phyloP scores from a whole-genome alignment of 139 green algal species.

The Pleodorina starrii region DNA sequence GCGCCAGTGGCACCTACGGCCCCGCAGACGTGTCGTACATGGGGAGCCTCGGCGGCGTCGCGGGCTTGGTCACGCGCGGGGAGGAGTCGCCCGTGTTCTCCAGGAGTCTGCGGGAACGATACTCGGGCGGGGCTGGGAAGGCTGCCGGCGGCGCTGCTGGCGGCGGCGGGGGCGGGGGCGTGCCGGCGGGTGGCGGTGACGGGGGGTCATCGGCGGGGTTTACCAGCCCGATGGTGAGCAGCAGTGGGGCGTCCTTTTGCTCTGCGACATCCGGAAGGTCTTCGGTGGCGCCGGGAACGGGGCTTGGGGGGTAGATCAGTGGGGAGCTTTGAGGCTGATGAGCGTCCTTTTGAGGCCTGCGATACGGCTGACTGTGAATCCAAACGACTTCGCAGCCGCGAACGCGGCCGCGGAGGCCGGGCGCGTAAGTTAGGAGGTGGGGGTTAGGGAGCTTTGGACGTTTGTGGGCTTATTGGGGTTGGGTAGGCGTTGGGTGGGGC shows the following conservation, averaged over 20 bases:
- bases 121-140: neutral
- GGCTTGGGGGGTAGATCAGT: too few relatives aligned
- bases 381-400: too few relatives aligned
- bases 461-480: too few relatives aligned
- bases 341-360: too few relatives aligned
- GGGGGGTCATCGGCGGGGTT: neutral
- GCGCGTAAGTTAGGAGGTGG: too few relatives aligned
- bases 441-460: too few relatives aligned
- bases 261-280: neutral
- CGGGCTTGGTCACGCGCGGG: conserved; percentile 1
- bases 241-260: conserved; percentile 3
- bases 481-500: too few relatives aligned
- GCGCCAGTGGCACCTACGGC: conserved; percentile 18
- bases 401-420: too few relatives aligned
- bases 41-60: neutral
- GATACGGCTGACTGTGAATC: too few relatives aligned
- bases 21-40: conserved; percentile 17
- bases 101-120: conserved; percentile 10
- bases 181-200: neutral
- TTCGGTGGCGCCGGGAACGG: neutral
- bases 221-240: neutral
- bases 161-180: neutral
- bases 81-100: neutral
- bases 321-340: too few relatives aligned
- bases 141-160: neutral